Evolutionary conservation across 345 rosid species (phyloP), one percentile per base, ranked within the genome.

Genomic region (Salix viminalis): DNA sequence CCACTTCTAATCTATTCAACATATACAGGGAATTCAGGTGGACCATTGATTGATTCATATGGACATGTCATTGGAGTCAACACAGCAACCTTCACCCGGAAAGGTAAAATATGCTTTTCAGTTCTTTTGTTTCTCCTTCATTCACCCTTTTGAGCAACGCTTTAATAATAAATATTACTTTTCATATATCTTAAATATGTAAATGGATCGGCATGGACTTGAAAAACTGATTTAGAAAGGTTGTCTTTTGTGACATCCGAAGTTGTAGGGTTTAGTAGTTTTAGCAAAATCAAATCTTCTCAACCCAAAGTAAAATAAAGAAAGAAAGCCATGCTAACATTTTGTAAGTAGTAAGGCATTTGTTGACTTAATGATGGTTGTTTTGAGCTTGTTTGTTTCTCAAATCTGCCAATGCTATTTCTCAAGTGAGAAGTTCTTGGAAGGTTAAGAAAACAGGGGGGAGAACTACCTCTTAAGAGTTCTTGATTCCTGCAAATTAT

Each of bases 11-110:
- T 36, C 18, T 19, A 28, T 50, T 69, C 12, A 48, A 23, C 32
- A 24, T 74, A 5, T 73, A 36, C 86, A 89, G 96, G 93, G 19
- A 92, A 92, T 74, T 91, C 97, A 13, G 94, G 96, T 19, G 97
- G 97, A 21, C 94, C 94, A 9, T 80, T 93, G 82, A 84, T 90
- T 26, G 87, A 93, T 83, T 93, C 98, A 32, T 79, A 83, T 79
- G 97, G 97, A 16, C 97, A 88, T 81, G 96, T 94, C 23, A 87
- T 95, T 28, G 97, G 98, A 58, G 94, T 95, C 2, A 95, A 95
- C 84, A 96, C 94, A 8, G 86, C 96, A 73, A 91, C 97, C 77
- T 96, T 88, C 77, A 93, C 97, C 65, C 92, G 91, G 68, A 93
- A 84, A 90, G 98, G 97, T 90, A 34, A 76, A 48, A 52, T 4